Conservation (phyloP, 352 stramenopile genomes). For the Pythium insidiosum region DNA sequence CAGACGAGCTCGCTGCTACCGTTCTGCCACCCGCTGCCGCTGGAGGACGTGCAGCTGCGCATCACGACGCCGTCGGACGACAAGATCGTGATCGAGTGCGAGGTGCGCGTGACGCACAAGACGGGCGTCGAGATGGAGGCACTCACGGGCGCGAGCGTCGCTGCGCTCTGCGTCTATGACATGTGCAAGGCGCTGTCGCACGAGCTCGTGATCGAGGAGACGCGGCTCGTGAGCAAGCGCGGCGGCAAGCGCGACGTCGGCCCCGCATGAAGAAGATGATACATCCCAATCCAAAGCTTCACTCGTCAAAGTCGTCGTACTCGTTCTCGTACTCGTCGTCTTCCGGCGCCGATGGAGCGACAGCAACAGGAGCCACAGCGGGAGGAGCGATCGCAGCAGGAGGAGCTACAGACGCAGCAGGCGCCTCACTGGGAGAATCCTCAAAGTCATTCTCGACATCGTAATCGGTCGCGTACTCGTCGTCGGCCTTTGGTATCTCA, state of each 20-base stretch:
- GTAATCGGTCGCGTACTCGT: constrained; percentile 30
- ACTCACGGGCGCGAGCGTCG: constrained; percentile 89
- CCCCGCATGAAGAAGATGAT: too few species aligned
- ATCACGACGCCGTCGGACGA: constrained; percentile 49
- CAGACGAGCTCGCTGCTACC: constrained; percentile 90
- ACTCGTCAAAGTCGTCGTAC: constrained; percentile 58
- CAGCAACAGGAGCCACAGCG: too few species aligned
- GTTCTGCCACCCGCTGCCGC: constrained; percentile 90
- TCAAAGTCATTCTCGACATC: constrained; percentile 40
- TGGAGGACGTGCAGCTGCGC: constrained; percentile 88
- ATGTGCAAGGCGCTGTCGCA: constrained; percentile 98
- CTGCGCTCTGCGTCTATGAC: constrained; percentile 96
- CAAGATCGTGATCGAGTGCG: constrained; percentile 81
- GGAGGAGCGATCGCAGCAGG: too few species aligned
- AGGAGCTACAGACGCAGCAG: not conserved
- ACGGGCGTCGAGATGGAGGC: constrained; percentile 96
- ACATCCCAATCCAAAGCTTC: not conserved
- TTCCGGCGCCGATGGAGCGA: constrained; percentile 1
- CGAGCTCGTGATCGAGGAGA: constrained; percentile 90
- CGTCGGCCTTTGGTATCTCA: not conserved
- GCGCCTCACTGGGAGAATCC: constrained; percentile 7
- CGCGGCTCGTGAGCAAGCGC: constrained; percentile 85
- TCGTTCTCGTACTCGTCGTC: constrained; percentile 40
- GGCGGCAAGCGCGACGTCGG: constrained; percentile 86
- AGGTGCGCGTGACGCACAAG: constrained; percentile 88